A percentile compares a stretch with the other conserved stretches of the same genome.
phyloP scores from a whole-genome alignment of 805 yeast species.

The Candida oleophila region DNA sequence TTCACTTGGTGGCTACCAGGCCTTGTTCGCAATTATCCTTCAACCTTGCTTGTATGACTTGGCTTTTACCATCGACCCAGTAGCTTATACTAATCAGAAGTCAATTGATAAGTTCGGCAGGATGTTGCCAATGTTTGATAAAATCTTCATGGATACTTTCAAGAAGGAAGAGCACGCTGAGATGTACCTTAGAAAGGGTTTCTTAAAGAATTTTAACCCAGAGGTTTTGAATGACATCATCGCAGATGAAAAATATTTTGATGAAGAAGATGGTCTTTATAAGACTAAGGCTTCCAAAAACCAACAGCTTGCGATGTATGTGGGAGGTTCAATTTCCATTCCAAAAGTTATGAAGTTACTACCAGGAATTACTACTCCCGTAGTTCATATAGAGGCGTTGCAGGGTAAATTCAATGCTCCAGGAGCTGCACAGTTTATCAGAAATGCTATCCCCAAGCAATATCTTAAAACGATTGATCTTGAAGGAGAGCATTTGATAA shows the following conservation, averaged over 20 bases:
- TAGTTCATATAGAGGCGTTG: conserved; percentile 49
- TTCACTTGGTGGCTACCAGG: conserved; percentile 68
- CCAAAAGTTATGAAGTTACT: conserved; percentile 32
- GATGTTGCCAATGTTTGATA: conserved; percentile 10
- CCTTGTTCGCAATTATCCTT: conserved; percentile 47
- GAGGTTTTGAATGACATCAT: conserved; percentile 43
- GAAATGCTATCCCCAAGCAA: conserved; percentile 26
- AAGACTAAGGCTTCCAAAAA: conserved; percentile 37
- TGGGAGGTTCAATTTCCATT: conserved; percentile 36
- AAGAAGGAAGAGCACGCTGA: conserved; percentile 39
- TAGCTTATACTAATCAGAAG: conserved; percentile 30
- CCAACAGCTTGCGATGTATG: conserved; percentile 52
- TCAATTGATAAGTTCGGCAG: not conserved
- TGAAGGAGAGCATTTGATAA: conserved; percentile 53
- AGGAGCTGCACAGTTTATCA: conserved; percentile 34
- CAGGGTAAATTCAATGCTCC: conserved; percentile 59
- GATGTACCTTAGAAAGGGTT: conserved; percentile 16
- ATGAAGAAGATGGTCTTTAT: conserved; percentile 23
- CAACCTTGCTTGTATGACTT: conserved; percentile 56
- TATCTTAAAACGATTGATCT: conserved; percentile 32
- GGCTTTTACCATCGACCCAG: conserved; percentile 61
- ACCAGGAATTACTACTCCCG: conserved; percentile 43
- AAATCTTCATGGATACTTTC: conserved; percentile 38
- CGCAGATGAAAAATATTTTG: conserved; percentile 37
- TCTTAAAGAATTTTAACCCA: conserved; percentile 43